Base-by-base conservation (phyloP, 257 asterid species). In the Lycium barbarum region DNA sequence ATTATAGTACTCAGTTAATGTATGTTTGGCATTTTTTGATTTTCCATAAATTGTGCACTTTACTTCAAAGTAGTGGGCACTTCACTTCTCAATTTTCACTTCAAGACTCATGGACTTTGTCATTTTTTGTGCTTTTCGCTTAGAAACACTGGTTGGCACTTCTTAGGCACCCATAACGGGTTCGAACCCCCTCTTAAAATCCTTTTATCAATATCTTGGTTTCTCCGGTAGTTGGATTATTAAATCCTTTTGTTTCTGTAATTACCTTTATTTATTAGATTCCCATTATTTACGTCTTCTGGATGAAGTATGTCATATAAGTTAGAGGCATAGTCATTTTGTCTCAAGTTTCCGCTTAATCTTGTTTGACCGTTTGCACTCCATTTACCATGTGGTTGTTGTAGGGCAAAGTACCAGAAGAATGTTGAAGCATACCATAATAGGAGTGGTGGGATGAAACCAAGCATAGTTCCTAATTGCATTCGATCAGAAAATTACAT, bases 401-500 rank as follows among this genome's bases (percentile, higher is more conserved):
- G 83, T 87, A 96, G 99, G 99, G 97, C 95, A 36, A 96, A 96
- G 91, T 96, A 96, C 93, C 99, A 96, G 93, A 96, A 96, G 90
- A 93, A 95, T 87, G 97, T 96, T 70, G 99, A 96, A 90, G 99
- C 98, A 51, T 96, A 87, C 91, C 99, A 96, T 91, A 95, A 88
- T 86, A 95, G 87, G 90, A 91, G 94, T 55, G 90, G 91, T 84
- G 96, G 96, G 83, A 86, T 92, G 95, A 96, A 93, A 90, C 98
- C 96, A 85, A 96, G 88, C 81, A 89, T 92, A 82, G 91, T 95
- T 79, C 99, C 99, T 65, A 96, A 93, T 89, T 95, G 97, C 90
- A 93, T 96, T 85, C 89, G 98, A 91, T 95, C 98, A 45, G 99
- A 96, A 89, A 90, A 93, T 88, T 96, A 96, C 93, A 93, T 90